phyloP scores from a whole-genome alignment of 2,329 filamentous ascomycete species.

The Bisporella sp. region DNA sequence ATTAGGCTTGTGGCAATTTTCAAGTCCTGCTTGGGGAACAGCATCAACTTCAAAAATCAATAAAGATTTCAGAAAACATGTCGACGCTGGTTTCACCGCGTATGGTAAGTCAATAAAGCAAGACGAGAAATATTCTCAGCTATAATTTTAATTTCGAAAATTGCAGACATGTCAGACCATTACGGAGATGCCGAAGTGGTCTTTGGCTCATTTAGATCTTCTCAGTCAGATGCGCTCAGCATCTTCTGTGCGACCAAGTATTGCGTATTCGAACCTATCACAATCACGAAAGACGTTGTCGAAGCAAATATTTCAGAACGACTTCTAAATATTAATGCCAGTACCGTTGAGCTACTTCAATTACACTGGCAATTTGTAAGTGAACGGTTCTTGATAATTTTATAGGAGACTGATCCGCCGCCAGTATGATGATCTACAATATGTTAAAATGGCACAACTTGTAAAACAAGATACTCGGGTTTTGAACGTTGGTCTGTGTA shows the following conservation, averaged over 20 bases:
- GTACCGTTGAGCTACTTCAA: conserved; percentile 33
- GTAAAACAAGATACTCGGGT: conserved; percentile 30
- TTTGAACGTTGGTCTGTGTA: conserved; percentile 31
- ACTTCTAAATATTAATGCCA: conserved; percentile 26
- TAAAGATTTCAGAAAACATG: conserved; percentile 30
- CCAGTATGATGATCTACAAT: conserved; percentile 31
- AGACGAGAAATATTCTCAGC: neutral
- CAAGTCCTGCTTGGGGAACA: conserved; percentile 36
- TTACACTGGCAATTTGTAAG: conserved; percentile 36
- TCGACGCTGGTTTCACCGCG: conserved; percentile 29
- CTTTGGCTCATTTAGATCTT: conserved; percentile 29
- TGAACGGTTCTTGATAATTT: neutral
- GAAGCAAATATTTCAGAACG: conserved; percentile 30
- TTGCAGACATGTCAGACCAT: conserved; percentile 41
- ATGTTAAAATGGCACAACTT: conserved; percentile 27
- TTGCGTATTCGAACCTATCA: conserved; percentile 33
- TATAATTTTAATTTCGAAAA: neutral
- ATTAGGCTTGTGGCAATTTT: conserved; percentile 40
- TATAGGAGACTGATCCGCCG: conserved; percentile 4
- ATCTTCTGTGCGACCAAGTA: conserved; percentile 36
- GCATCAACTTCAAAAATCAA: conserved; percentile 31
- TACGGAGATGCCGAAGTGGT: conserved; percentile 45
- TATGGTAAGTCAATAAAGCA: conserved; percentile 13
- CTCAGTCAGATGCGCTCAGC: conserved; percentile 21
- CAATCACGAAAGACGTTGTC: conserved; percentile 26